Evolutionary conservation across 2,329 filamentous ascomycete genomes (phyloP).

Genomic region (Fusarium graminum): DNA sequence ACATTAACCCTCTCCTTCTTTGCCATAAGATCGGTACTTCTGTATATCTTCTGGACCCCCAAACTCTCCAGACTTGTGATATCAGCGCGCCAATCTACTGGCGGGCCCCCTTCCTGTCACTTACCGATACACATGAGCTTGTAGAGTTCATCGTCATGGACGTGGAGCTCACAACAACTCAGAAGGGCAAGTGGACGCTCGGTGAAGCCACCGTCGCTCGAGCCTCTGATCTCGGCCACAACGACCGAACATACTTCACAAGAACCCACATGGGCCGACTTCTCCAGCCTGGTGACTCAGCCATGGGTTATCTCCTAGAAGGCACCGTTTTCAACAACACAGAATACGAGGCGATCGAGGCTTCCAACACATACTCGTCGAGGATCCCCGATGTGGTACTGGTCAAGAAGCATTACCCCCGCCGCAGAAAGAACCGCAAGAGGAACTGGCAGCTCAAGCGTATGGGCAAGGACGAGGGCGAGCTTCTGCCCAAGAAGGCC

Average conservation of each 20-base stretch:
- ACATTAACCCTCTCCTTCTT: constrained; percentile 86
- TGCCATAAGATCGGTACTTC: constrained; percentile 91
- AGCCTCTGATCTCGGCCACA: constrained; percentile 86
- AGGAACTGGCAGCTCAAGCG: constrained; percentile 96
- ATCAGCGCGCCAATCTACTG: constrained; percentile 88
- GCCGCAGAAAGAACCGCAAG: constrained; percentile 82
- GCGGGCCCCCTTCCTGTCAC: constrained; percentile 85
- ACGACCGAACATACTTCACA: constrained; percentile 89
- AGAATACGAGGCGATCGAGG: constrained; percentile 85
- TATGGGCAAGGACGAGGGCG: constrained; percentile 90
- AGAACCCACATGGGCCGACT: constrained; percentile 90
- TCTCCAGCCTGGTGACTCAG: constrained; percentile 89
- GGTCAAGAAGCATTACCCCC: constrained; percentile 96
- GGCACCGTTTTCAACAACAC: constrained; percentile 94
- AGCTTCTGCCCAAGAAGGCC: constrained; percentile 85
- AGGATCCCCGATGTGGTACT: constrained; percentile 92
- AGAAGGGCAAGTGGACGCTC: constrained; percentile 84
- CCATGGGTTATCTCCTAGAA: constrained; percentile 91
- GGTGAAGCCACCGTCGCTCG: constrained; percentile 90
- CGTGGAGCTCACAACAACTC: constrained; percentile 81
- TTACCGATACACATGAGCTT: constrained; percentile 86
- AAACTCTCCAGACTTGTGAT: constrained; percentile 91
- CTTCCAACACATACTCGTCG: constrained; percentile 79
- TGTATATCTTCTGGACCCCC: constrained; percentile 89
- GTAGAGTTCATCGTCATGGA: constrained; percentile 96